Base-by-base conservation (phyloP, 2,329 filamentous ascomycete species). In the Lasiodiplodia citricola region DNA sequence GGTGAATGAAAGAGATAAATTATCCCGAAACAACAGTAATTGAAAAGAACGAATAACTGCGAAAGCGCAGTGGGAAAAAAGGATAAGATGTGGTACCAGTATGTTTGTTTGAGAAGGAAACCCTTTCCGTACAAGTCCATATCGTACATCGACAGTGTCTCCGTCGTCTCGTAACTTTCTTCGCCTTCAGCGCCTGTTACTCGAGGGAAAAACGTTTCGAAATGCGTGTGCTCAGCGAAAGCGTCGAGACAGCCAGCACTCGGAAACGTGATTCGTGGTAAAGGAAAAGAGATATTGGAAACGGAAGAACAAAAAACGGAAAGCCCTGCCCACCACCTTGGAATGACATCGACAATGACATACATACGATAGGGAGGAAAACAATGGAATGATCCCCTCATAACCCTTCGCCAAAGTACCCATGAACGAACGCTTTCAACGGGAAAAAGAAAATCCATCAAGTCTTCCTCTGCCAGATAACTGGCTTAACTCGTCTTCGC, bases 351-450 rank as follows among this genome's bases (percentile, higher is more conserved):
- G 23, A 56, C 31, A 66, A 44, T 41, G 62, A 50, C 28, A 65
- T 54, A 35, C 31, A 11, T 28, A 51, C 31, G 58, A n/a, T 31
- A 65, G 35, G 18, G n/a, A n/a, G 38, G 51, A 41, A 31, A 47
- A 16, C 38, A 66, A 66, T 37, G n/a, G 21, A 38, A 52, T 14
- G 14, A n/a, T 37, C n/a, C 38, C 28, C 28, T 52, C 25, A n/a
- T 50, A 35, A 56, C 28, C 51, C 18, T 56, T 56, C 54, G 54
- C 41, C 58, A 50, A 50, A 37, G 28, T 21, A 50, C 28, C 41
- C 41, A 50, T n/a, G 31, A 64, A 64, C 47, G 60, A 54, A 64
- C 47, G 60, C 58, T 51, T 31, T 50, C 25, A 62, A 44, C 37
- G 35, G 51, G 58, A n/a, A 62, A 35, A 62, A 62, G 25, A 28